A percentile compares a stretch with the other conserved stretches of the same genome.
These are phyloP conservation scores for Durotheca rogersii DNA, from an alignment of 495 filamentous ascomycete species.

Conservation along the genomic window DNA sequence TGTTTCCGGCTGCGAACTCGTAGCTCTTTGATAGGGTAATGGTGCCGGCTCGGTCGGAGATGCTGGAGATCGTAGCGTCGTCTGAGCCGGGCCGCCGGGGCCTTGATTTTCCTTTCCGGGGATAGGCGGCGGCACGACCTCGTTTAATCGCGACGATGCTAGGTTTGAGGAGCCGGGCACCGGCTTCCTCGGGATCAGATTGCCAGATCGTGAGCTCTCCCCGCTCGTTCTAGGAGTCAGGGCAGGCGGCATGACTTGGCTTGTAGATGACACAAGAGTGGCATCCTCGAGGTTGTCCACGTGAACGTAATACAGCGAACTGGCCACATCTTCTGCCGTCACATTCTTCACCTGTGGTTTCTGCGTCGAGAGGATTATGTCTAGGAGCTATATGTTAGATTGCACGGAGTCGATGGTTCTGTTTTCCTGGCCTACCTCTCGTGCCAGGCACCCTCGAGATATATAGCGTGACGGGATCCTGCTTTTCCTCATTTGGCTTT, in stretches of 20 bases:
- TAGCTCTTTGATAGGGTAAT: constrained; percentile 5
- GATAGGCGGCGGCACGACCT: constrained; percentile 9
- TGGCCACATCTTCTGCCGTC: constrained; percentile 80
- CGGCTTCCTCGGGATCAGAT: constrained; percentile 47
- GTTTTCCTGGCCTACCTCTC: constrained; percentile 57
- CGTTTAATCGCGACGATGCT: constrained; percentile 19
- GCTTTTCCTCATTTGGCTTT: constrained; percentile 63
- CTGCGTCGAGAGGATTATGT: constrained; percentile 90
- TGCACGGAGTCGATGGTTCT: constrained; percentile 12
- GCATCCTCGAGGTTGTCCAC: constrained; percentile 63
- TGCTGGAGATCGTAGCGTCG: constrained; percentile 13
- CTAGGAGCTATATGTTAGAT: constrained; percentile 48
- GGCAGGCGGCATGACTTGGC: constrained; percentile 39
- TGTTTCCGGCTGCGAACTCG: constrained; percentile 9
- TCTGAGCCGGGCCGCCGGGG: neutral
- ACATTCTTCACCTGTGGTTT: constrained; percentile 86
- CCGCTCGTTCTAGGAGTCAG: constrained; percentile 50
- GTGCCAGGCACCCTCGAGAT: constrained; percentile 91
- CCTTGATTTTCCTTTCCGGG: constrained; percentile 32
- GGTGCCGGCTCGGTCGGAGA: constrained; percentile 1
- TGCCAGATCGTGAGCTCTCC: constrained; percentile 44
- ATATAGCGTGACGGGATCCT: constrained; percentile 75
- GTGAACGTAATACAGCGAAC: constrained; percentile 89
- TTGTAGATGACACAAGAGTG: constrained; percentile 50
- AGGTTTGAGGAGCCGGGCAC: constrained; percentile 35